These are phyloP conservation scores for Xanthoparmelia taractica DNA, from an alignment of 495 filamentous ascomycete species.

Conservation along the genomic window DNA sequence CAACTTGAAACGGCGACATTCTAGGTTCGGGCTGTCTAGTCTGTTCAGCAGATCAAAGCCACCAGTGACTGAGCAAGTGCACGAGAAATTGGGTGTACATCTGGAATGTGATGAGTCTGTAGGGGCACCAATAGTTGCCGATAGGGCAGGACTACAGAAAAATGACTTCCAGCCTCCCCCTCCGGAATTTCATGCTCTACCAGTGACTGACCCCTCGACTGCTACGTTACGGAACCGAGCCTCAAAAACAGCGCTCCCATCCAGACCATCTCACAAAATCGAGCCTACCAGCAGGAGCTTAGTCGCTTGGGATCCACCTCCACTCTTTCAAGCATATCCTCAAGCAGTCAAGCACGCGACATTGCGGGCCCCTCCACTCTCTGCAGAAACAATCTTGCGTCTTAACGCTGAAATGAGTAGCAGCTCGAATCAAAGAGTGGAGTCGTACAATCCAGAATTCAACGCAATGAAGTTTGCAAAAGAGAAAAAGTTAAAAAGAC, in stretches of 20 bases:
- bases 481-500: constrained; percentile 36
- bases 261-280: constrained; percentile 17
- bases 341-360: constrained; percentile 61
- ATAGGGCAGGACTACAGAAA: background rate
- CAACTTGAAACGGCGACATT: constrained; percentile 17
- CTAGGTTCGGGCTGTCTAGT: constrained; percentile 17
- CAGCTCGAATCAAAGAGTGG: constrained; percentile 39
- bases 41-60: constrained; percentile 17
- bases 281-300: constrained; percentile 16
- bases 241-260: constrained; percentile 15
- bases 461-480: constrained; percentile 32
- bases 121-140: background rate
- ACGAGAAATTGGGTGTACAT: constrained; percentile 9
- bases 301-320: constrained; percentile 64
- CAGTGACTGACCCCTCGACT: constrained; percentile 10
- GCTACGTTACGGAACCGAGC: constrained; percentile 7
- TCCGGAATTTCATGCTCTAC: background rate
- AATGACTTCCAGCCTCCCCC: background rate
- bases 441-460: constrained; percentile 9
- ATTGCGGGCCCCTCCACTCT: constrained; percentile 42
- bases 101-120: constrained; percentile 12
- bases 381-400: constrained; percentile 56
- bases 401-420: constrained; percentile 40
- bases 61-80: constrained; percentile 4
- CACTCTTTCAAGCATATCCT: constrained; percentile 84